Percentiles rank a stretch among this genome's conserved stretches.
Conservation (phyloP, 768 basidiomycete species). For the Phaffia australis region DNA sequence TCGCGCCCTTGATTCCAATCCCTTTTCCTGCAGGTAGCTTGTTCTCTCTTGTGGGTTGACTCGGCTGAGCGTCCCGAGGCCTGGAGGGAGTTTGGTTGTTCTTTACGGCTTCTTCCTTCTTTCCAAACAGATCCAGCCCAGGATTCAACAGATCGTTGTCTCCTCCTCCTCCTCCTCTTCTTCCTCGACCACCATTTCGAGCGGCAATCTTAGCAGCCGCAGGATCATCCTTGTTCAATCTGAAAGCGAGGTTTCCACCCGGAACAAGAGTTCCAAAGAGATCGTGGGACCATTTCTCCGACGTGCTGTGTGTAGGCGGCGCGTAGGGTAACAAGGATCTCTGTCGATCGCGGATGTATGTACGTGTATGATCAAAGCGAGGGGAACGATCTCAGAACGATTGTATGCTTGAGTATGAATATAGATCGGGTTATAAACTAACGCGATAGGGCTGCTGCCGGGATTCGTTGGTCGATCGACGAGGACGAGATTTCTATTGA, state of each 20-base stretch:
- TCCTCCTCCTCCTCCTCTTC: slow-evolving; percentile 10
- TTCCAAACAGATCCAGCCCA: slow-evolving; percentile 1
- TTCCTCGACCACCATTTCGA: slow-evolving; percentile 6
- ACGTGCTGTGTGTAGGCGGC: slow-evolving; percentile 8
- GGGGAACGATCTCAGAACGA: neutral
- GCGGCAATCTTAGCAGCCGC: slow-evolving; percentile 14
- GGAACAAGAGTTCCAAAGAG: slow-evolving; percentile 11
- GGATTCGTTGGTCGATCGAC: neutral
- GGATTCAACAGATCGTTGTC: slow-evolving; percentile 17
- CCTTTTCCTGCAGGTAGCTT: neutral
- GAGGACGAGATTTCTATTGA: neutral
- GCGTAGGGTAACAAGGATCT: slow-evolving; percentile 7
- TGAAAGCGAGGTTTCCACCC: slow-evolving; percentile 23
- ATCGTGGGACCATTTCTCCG: slow-evolving; percentile 18
- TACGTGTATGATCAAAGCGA: neutral
- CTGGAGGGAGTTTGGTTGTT: no score
- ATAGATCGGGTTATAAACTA: neutral
- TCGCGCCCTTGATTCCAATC: slow-evolving; percentile 17
- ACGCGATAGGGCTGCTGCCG: neutral
- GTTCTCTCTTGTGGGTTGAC: neutral
- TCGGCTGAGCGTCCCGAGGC: neutral
- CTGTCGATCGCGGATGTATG: neutral
- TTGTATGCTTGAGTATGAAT: neutral
- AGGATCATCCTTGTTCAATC: slow-evolving; percentile 6
- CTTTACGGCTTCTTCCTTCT: neutral